These are phyloP conservation scores for Calonectria multiphialidica DNA, from an alignment of 2,329 filamentous ascomycete genomes.

Conservation along the genomic window DNA sequence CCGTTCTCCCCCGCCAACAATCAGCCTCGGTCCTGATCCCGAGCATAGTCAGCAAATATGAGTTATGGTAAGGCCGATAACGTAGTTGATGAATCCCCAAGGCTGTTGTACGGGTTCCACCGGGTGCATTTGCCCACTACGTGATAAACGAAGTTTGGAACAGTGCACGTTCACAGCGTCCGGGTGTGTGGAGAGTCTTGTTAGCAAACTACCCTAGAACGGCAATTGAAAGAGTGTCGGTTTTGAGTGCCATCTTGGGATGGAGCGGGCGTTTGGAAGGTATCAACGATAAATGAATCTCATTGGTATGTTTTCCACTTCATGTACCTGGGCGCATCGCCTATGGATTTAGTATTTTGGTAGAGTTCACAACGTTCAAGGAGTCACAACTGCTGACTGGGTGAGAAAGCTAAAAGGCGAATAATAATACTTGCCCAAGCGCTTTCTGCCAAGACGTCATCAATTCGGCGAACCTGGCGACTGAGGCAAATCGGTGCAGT, in stretches of 20 bases:
- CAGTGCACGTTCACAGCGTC: not conserved
- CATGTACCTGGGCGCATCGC: not conserved
- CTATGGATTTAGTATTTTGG: not conserved
- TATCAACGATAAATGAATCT: not conserved
- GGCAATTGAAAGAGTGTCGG: not conserved
- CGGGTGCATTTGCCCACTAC: not conserved
- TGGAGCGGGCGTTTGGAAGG: too few relatives aligned
- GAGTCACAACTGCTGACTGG: too few relatives aligned
- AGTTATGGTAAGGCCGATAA: not conserved
- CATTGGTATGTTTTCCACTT: too few relatives aligned
- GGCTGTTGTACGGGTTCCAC: constrained; percentile 14
- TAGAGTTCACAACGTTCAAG: not conserved
- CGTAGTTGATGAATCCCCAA: not conserved
- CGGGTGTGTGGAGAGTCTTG: not conserved
- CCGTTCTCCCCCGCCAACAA: constrained; percentile 1
- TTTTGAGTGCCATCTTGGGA: not conserved
- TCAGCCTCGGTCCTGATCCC: constrained; percentile 41
- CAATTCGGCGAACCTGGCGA: too few relatives aligned
- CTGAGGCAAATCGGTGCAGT: not conserved
- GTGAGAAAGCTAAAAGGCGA: not conserved
- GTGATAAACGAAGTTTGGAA: not conserved
- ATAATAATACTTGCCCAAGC: not conserved
- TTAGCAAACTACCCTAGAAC: constrained; percentile 11
- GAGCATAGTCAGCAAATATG: constrained; percentile 13
- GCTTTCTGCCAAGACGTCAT: not conserved